Evolutionary conservation across 2,329 filamentous ascomycete species (phyloP), one percentile per base, ranked within the genome.

Genomic region (Penicillium sumatraense): DNA sequence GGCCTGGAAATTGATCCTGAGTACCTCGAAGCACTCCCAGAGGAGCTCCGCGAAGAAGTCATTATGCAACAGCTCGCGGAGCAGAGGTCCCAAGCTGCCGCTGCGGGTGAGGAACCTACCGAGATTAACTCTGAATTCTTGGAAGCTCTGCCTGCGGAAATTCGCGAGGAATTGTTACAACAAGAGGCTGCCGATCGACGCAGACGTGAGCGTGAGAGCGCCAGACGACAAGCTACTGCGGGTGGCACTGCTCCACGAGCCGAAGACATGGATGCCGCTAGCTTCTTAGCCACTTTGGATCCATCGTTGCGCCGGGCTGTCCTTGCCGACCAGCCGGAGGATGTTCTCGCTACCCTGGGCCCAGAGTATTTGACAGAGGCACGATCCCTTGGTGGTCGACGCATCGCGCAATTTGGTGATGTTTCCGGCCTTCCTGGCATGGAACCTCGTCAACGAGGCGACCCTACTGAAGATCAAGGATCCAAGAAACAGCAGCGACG

Each of bases 11-110:
- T 99, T 65, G 95, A 99, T 70, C 85, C 89, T 14, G 93, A 96
- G 53, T 99, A 97, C 74, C 85, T 99, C 6, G 91, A 95, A 56
- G 96, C 93, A n/a, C 79, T 99, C n/a, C 95, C 95, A 0, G 95
- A 99, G 65, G 96, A 99, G 58, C 87, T 98, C 69, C 85, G 95
- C 42, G 93, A 98, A 73, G 95, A 99, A 71, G 95, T 99, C 46
- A 90, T 99, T 61, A 91, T 96, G 72, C 88, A 93, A 59, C 92
- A 96, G 56, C 85, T 96, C 60, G 91, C 90, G 49, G 87, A 91
- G 61, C 86, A 93, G 62, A 87, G 93, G 59, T 89, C 89, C 7
- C 86, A 95, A 72, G 90, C 91, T 75, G 88, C 70, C 20, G 84
- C 79, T 76, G 82, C 84, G 23, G 84, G 86, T 16, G 90, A 93